Evolutionary conservation across 176 grass and related monocot genomes (phyloP).

Genomic region (Pharus latifolius): DNA sequence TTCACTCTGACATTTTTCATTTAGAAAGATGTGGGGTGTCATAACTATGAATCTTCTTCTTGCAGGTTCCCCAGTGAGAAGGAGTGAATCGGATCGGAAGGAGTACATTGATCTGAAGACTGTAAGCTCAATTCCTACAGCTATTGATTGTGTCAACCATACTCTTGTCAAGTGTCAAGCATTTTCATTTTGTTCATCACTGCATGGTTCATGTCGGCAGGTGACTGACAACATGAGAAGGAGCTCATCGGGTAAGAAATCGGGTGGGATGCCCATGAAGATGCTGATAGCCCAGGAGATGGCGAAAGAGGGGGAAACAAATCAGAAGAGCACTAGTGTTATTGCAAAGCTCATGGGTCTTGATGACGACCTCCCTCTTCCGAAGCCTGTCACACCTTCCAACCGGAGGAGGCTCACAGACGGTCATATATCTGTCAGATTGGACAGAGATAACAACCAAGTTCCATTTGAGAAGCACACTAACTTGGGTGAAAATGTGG

Average conservation of each 20-base stretch:
- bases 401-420: slow-evolving; percentile 30
- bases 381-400: slow-evolving; percentile 18
- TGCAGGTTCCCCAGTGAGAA: slow-evolving; percentile 48
- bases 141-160: neutral
- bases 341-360: slow-evolving; percentile 95
- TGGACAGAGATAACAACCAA: slow-evolving; percentile 33
- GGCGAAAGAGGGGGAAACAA: slow-evolving; percentile 64
- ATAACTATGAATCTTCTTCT: slow-evolving; percentile 27
- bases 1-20: slow-evolving; percentile 18
- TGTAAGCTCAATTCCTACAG: slow-evolving; percentile 7
- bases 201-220: slow-evolving; percentile 17
- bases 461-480: slow-evolving; percentile 18
- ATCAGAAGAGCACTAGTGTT: slow-evolving; percentile 50
- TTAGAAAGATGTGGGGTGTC: neutral
- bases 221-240: slow-evolving; percentile 11
- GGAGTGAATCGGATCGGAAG: slow-evolving; percentile 40
- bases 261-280: slow-evolving; percentile 65
- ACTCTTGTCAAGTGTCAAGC: neutral
- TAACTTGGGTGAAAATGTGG: slow-evolving; percentile 32
- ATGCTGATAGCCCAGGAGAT: slow-evolving; percentile 82
- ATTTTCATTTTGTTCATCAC: slow-evolving; percentile 1
- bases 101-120: slow-evolving; percentile 25
- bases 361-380: slow-evolving; percentile 41
- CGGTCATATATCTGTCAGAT: slow-evolving; percentile 20
- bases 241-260: slow-evolving; percentile 42